Percentiles rank a stretch among this genome's conserved stretches.
These are phyloP conservation scores for Pyrenopolyporus hunteri DNA, from an alignment of 495 filamentous ascomycete species.

Conservation along the genomic window DNA sequence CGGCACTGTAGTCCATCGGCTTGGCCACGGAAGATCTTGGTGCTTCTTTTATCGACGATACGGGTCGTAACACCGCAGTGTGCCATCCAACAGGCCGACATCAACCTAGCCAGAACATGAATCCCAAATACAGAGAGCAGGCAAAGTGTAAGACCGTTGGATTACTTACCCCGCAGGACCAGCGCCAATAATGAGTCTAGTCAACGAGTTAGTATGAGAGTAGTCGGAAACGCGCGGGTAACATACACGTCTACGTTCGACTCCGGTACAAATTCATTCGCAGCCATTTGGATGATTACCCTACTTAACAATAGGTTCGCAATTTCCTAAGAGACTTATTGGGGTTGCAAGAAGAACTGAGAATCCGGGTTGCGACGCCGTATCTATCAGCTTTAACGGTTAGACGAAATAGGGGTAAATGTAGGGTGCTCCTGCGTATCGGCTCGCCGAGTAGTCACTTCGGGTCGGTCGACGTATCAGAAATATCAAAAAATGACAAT, in stretches of 20 bases:
- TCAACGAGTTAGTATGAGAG: constrained; percentile 6
- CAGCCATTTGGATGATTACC: constrained; percentile 14
- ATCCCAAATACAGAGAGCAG: neutral
- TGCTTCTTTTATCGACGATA: constrained; percentile 66
- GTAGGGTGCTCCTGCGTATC: too few species aligned
- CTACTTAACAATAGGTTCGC: too few species aligned
- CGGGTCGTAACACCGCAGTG: constrained; percentile 62
- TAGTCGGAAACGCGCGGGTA: neutral
- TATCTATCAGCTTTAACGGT: too few species aligned
- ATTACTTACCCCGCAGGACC: constrained; percentile 60
- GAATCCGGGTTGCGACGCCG: too few species aligned
- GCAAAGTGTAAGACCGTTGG: neutral
- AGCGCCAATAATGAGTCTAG: constrained; percentile 65
- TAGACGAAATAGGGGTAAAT: too few species aligned
- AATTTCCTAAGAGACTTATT: too few species aligned
- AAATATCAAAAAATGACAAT: too few species aligned
- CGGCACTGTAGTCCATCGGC: constrained; percentile 63
- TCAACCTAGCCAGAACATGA: constrained; percentile 47
- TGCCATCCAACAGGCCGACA: constrained; percentile 68
- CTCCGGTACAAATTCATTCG: constrained; percentile 22
- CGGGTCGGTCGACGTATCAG: too few species aligned
- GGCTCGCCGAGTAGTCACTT: too few species aligned
- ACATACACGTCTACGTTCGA: constrained; percentile 47
- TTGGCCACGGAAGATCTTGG: constrained; percentile 63
- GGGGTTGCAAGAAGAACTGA: too few species aligned